These are phyloP conservation scores for Litchi chinensis DNA, from an alignment of 345 rosid species.

Conservation along the genomic window DNA sequence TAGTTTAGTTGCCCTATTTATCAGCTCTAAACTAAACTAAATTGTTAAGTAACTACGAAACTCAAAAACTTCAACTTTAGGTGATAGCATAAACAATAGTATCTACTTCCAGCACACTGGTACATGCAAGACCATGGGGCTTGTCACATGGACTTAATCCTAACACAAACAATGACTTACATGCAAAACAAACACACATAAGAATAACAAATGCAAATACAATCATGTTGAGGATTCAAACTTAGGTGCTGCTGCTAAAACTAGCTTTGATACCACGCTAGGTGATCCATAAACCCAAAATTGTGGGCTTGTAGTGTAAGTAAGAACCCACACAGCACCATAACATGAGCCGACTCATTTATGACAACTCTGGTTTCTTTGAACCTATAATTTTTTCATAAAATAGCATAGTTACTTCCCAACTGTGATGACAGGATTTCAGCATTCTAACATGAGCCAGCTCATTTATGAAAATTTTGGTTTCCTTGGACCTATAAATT, in stretches of 20 bases:
- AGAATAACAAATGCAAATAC: not conserved
- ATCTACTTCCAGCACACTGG: not conserved
- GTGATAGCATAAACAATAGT: not conserved
- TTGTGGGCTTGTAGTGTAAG: not conserved
- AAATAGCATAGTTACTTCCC: conserved; percentile 4
- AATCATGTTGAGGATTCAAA: not conserved
- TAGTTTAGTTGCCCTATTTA: not conserved
- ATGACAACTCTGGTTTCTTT: not conserved
- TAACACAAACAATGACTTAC: not conserved
- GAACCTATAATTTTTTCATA: not conserved
- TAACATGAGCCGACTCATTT: not conserved
- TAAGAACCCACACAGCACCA: not conserved
- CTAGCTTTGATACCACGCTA: not conserved
- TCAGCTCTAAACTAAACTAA: not conserved
- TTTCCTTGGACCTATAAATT: too few relatives aligned
- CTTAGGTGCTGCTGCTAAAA: not conserved
- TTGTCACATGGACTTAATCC: not conserved
- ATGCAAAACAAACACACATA: not conserved
- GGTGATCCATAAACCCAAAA: not conserved
- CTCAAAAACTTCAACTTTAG: not conserved
- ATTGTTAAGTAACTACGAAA: not conserved
- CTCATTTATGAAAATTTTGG: too few relatives aligned
- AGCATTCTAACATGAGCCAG: too few relatives aligned
- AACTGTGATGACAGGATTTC: too few relatives aligned
- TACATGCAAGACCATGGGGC: not conserved